Percentiles rank a stretch among this genome's conserved stretches.
phyloP scores from a whole-genome alignment of 495 filamentous ascomycete species.

The Ramalina peruviana region DNA sequence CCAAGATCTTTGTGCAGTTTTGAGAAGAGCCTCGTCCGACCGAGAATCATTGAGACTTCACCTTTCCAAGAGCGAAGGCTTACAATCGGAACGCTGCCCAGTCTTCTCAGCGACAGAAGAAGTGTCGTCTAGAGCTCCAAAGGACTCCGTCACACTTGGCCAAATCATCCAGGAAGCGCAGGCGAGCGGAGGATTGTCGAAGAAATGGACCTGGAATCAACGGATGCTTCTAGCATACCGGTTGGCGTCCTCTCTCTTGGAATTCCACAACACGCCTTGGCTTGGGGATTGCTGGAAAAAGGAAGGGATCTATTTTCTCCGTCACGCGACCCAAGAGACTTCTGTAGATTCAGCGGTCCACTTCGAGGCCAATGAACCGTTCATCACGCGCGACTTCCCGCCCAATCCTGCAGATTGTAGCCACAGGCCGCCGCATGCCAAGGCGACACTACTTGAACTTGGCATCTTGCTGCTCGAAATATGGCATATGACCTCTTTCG shows the following conservation, averaged over 20 bases:
- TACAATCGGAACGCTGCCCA: background rate
- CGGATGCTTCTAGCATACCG: slow-evolving; percentile 1
- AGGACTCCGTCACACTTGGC: background rate
- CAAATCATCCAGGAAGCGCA: background rate
- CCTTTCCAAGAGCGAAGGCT: background rate
- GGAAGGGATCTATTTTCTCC: background rate
- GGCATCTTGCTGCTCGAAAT: slow-evolving; percentile 5
- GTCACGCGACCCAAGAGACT: background rate
- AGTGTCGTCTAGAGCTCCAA: background rate
- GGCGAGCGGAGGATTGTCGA: background rate
- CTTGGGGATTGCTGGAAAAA: slow-evolving; percentile 1
- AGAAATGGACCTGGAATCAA: background rate
- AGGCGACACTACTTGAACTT: background rate
- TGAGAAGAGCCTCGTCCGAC: background rate
- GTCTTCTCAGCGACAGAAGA: background rate
- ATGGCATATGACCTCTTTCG: background rate
- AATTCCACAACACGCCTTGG: slow-evolving; percentile 5
- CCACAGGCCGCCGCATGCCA: background rate
- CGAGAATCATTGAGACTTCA: background rate
- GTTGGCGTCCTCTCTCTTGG: slow-evolving; percentile 3
- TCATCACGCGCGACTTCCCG: background rate
- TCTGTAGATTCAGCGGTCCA: background rate
- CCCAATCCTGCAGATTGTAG: background rate
- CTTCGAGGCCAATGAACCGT: background rate
- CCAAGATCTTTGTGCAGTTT: background rate